These are phyloP conservation scores for Malbranchea cinnamomea DNA, from an alignment of 2,329 filamentous ascomycete genomes.

Conservation along the genomic window DNA sequence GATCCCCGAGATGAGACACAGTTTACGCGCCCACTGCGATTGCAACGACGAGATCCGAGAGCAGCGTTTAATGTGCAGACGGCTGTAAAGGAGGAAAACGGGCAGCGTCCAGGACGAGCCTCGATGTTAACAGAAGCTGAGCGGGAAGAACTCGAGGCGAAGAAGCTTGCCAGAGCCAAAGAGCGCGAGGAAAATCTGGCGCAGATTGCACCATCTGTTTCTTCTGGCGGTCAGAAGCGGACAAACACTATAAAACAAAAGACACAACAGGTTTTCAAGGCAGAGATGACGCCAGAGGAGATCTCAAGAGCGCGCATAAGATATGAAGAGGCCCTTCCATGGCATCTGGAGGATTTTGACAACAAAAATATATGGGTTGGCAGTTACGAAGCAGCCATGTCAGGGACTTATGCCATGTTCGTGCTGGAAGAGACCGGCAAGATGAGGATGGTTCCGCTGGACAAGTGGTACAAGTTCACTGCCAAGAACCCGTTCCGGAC, in stretches of 20 bases:
- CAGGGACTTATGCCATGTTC: constrained; percentile 64
- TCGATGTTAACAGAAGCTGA: constrained; percentile 51
- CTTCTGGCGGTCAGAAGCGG: constrained; percentile 53
- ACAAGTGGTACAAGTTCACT: constrained; percentile 74
- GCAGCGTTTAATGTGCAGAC: constrained; percentile 29
- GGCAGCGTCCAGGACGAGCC: constrained; percentile 24
- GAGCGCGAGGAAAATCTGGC: constrained; percentile 77
- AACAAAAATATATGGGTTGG: constrained; percentile 91
- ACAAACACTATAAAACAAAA: constrained; percentile 57
- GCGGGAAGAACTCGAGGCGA: constrained; percentile 41
- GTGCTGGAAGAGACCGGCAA: constrained; percentile 53
- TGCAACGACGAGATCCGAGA: constrained; percentile 78
- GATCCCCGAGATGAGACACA: constrained; percentile 63
- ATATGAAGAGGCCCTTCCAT: constrained; percentile 90
- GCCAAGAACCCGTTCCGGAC: constrained; percentile 49
- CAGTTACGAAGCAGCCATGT: constrained; percentile 76
- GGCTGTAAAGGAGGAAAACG: constrained; percentile 38
- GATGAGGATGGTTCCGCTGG: constrained; percentile 77
- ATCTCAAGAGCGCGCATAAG: constrained; percentile 48
- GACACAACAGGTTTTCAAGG: constrained; percentile 68
- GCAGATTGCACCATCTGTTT: constrained; percentile 75
- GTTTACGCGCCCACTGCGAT: constrained; percentile 73
- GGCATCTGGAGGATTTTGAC: constrained; percentile 94
- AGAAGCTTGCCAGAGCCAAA: constrained; percentile 64
- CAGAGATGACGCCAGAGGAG: constrained; percentile 63